Percentiles rank a stretch among this genome's conserved stretches.
Conservation (phyloP, 345 rosid species). For the Salix udensis region DNA sequence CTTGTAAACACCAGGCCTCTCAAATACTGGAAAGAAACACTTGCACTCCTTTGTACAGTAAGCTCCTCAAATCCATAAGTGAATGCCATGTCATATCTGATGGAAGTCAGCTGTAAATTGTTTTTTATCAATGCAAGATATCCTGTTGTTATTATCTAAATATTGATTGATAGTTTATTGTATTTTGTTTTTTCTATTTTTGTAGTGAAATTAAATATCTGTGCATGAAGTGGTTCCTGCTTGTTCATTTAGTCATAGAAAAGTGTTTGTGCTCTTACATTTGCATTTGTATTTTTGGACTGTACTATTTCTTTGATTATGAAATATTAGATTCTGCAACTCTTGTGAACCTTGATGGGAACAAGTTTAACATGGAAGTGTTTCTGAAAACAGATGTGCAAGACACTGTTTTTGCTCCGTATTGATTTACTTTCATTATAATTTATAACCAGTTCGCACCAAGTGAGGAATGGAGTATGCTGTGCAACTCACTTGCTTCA, state of each 20-base stretch:
- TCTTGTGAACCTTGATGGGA: neutral
- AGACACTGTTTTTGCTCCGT: neutral
- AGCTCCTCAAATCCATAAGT: conserved; percentile 27
- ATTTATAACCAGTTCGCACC: conserved; percentile 72
- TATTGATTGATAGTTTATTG: neutral
- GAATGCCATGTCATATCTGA: neutral
- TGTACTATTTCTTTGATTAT: neutral
- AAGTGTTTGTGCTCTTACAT: neutral
- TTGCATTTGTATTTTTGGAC: neutral
- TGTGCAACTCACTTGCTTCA: conserved; percentile 81
- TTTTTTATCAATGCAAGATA: neutral
- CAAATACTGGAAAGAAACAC: conserved; percentile 95
- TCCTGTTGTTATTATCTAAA: neutral
- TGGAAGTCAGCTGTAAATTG: neutral
- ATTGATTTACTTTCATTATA: conserved; percentile 14
- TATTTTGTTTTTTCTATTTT: neutral
- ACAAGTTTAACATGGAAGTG: neutral
- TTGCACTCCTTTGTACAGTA: conserved; percentile 88
- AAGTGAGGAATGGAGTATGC: conserved; percentile 78
- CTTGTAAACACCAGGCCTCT: conserved; percentile 71
- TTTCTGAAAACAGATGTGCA: neutral
- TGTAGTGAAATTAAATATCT: neutral
- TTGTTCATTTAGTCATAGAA: neutral
- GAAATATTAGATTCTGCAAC: neutral
- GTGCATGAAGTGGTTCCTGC: neutral